These are phyloP conservation scores for Leccinum fallax DNA, from an alignment of 1,284 basidiomycete genomes.

Conservation along the genomic window DNA sequence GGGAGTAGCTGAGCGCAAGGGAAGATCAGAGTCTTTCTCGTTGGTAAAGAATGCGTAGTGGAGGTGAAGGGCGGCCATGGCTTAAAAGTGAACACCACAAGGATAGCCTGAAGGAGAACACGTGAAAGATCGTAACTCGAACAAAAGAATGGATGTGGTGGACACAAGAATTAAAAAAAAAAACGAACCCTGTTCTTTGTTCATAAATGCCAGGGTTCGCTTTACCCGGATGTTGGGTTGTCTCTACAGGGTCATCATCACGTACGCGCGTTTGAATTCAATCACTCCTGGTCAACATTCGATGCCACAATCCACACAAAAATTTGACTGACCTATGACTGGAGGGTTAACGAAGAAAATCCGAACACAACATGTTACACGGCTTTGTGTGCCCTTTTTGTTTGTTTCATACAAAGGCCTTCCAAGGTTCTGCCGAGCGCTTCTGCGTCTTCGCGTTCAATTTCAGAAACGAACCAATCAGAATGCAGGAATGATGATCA, in stretches of 20 bases:
- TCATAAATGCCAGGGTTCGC: slow-evolving; percentile 19
- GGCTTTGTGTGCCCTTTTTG: slow-evolving; percentile 17
- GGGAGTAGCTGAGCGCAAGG: slow-evolving; percentile 49
- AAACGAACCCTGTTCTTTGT: slow-evolving; percentile 18
- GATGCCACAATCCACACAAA: not conserved
- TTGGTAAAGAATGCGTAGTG: slow-evolving; percentile 55
- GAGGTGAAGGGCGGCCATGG: slow-evolving; percentile 58
- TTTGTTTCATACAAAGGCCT: slow-evolving; percentile 10
- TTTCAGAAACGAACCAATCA: slow-evolving; percentile 26
- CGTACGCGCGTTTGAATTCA: slow-evolving; percentile 5
- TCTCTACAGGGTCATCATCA: slow-evolving; percentile 12
- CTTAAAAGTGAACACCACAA: slow-evolving; percentile 17
- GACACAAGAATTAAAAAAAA: slow-evolving; percentile 9
- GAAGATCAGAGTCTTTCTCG: slow-evolving; percentile 42
- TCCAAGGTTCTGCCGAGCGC: slow-evolving; percentile 23
- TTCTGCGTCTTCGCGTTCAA: slow-evolving; percentile 14
- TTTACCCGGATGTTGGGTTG: slow-evolving; percentile 5
- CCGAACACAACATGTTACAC: slow-evolving; percentile 4
- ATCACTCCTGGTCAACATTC: slow-evolving; percentile 12
- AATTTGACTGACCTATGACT: slow-evolving; percentile 16
- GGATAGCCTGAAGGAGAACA: slow-evolving; percentile 7
- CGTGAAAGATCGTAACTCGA: slow-evolving; percentile 21
- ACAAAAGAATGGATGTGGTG: slow-evolving; percentile 1
- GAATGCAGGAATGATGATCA: slow-evolving; percentile 14
- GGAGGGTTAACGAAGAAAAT: not conserved